Conservation (phyloP, 2,329 filamentous ascomycete genomes). For the Fusarium sp. region DNA sequence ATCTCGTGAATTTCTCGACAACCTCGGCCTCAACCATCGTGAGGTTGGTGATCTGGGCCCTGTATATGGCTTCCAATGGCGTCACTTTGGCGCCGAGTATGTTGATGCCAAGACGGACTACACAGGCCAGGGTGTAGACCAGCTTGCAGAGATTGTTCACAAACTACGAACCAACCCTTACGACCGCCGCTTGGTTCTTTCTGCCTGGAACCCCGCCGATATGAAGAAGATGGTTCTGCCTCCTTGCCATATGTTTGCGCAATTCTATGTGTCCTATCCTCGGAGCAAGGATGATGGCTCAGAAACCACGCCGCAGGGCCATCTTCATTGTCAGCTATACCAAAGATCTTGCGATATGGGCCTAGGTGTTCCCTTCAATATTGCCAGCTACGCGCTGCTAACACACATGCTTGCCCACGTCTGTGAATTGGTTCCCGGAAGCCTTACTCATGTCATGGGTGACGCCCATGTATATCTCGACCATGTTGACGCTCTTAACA, state of each 20-base stretch:
- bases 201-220: slow-evolving; percentile 93
- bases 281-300: slow-evolving; percentile 44
- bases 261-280: slow-evolving; percentile 91
- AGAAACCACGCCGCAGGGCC: slow-evolving; percentile 67
- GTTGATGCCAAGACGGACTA: slow-evolving; percentile 84
- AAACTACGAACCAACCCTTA: slow-evolving; percentile 88
- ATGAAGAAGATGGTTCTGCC: slow-evolving; percentile 89
- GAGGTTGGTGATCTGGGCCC: slow-evolving; percentile 91
- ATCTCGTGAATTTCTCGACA: slow-evolving; percentile 89
- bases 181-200: slow-evolving; percentile 89
- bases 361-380: slow-evolving; percentile 97
- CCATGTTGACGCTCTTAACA: slow-evolving; percentile 87
- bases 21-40: slow-evolving; percentile 82
- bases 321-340: slow-evolving; percentile 89
- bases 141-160: slow-evolving; percentile 88
- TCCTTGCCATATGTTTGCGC: slow-evolving; percentile 97
- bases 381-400: slow-evolving; percentile 91
- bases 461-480: slow-evolving; percentile 98
- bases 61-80: slow-evolving; percentile 99
- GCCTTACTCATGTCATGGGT: slow-evolving; percentile 94
- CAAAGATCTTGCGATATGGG: slow-evolving; percentile 98
- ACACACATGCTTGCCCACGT: slow-evolving; percentile 96
- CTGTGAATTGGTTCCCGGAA: slow-evolving; percentile 85
- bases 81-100: slow-evolving; percentile 96
- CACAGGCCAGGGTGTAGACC: slow-evolving; percentile 88